A percentile compares a stretch with the other conserved stretches of the same genome.
Conservation (phyloP, 441 rosid genomes). For the Adansonia rubrostipa region DNA sequence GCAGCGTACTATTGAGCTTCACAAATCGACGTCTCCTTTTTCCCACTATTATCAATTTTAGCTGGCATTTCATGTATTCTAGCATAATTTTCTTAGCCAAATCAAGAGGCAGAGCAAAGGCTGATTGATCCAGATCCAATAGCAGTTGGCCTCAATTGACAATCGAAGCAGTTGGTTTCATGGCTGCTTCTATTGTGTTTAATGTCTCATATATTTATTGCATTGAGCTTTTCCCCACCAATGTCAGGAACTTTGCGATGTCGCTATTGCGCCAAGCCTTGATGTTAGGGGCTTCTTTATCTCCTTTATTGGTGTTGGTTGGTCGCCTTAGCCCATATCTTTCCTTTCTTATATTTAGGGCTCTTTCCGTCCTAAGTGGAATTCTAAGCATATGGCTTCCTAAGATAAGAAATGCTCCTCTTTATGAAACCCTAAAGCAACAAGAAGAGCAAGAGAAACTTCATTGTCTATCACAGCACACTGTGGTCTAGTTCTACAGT, state of each 20-base stretch:
- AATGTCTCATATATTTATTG: conserved; percentile 57
- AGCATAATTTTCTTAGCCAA: conserved; percentile 53
- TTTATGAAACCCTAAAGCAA: conserved; percentile 62
- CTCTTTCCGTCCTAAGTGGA: conserved; percentile 55
- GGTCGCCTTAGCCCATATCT: conserved; percentile 55
- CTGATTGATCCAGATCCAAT: neutral
- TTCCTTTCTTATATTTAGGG: conserved; percentile 56
- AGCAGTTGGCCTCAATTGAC: conserved; percentile 53
- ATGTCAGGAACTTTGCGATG: conserved; percentile 64
- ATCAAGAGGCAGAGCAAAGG: neutral
- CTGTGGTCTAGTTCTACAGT: neutral
- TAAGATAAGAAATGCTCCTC: conserved; percentile 64
- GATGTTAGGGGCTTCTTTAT: conserved; percentile 73
- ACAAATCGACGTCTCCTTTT: conserved; percentile 54
- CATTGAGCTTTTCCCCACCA: conserved; percentile 71
- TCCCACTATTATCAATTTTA: conserved; percentile 46
- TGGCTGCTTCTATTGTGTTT: conserved; percentile 61
- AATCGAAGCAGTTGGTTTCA: conserved; percentile 54
- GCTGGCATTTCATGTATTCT: conserved; percentile 50
- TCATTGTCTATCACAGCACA: neutral
- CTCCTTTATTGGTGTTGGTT: conserved; percentile 59
- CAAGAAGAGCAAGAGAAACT: conserved; percentile 51
- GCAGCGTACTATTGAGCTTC: conserved; percentile 47
- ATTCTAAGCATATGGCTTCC: conserved; percentile 57
- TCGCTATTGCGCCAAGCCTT: conserved; percentile 61